Conservation (phyloP, 2,329 filamentous ascomycete genomes). For the Sarocladium brachiariae region DNA sequence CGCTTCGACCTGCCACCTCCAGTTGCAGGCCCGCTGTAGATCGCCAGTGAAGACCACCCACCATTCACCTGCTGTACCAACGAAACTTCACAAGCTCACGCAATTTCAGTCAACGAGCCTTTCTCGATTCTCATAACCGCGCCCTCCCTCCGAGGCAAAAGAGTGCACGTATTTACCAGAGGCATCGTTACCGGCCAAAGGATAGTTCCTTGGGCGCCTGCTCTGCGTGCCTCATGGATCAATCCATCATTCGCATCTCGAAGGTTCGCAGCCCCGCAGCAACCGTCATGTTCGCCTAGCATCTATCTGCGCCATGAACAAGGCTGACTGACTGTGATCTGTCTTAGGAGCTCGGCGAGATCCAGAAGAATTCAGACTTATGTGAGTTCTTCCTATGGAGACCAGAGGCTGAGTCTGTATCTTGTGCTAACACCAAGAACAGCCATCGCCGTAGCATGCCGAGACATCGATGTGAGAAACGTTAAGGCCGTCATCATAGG, state of each 20-base stretch:
- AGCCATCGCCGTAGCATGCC: conserved; percentile 83
- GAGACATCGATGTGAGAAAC: conserved; percentile 81
- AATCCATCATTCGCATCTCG: conserved; percentile 81
- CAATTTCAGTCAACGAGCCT: too few relatives aligned
- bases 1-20: background rate
- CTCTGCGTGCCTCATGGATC: conserved; percentile 24
- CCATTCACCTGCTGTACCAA: too few relatives aligned
- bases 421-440: background rate
- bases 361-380: conserved; percentile 76
- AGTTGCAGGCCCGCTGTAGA: background rate
- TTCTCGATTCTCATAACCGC: too few relatives aligned
- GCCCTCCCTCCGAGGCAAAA: too few relatives aligned
- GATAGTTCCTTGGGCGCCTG: background rate
- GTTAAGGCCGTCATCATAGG: conserved; percentile 86
- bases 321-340: conserved; percentile 21
- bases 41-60: background rate
- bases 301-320: background rate
- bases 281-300: conserved; percentile 18
- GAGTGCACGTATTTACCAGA: too few relatives aligned
- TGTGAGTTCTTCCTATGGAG: conserved; percentile 38
- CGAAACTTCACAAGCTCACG: background rate
- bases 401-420: background rate
- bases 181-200: background rate
- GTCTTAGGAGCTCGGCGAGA: conserved; percentile 70
- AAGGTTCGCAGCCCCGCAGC: conserved; percentile 47